phyloP scores from a whole-genome alignment of 805 yeast species.

The Hanseniaspora lindneri region DNA sequence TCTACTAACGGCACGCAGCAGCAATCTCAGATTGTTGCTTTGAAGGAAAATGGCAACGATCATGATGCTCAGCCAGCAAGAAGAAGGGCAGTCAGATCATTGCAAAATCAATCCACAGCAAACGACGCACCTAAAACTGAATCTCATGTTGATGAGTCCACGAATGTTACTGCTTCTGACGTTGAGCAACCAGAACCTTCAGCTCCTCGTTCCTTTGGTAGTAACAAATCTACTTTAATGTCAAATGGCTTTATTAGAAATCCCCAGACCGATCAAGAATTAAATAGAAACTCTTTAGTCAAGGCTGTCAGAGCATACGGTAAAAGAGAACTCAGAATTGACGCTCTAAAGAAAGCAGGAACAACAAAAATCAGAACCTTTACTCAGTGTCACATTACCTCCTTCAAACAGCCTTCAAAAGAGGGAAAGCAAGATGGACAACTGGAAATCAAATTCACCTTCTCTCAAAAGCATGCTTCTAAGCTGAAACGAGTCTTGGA shows the following conservation, averaged over 20 bases:
- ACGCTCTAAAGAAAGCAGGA: slow-evolving; percentile 18
- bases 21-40: neutral
- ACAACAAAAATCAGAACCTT: slow-evolving; percentile 13
- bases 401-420: slow-evolving; percentile 16
- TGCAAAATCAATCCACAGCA: no score
- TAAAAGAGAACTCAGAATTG: slow-evolving; percentile 22
- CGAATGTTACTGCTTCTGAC: no score
- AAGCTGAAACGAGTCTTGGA: slow-evolving; percentile 5
- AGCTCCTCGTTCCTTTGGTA: neutral
- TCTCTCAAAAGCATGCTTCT: slow-evolving; percentile 15
- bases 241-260: slow-evolving; percentile 15
- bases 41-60: neutral
- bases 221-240: slow-evolving; percentile 6
- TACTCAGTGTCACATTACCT: slow-evolving; percentile 14
- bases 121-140: no score
- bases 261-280: slow-evolving; percentile 22
- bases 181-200: neutral
- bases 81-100: neutral
- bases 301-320: slow-evolving; percentile 21
- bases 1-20: neutral
- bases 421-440: slow-evolving; percentile 16
- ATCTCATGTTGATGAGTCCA: no score
- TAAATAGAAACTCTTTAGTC: slow-evolving; percentile 21
- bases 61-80: neutral
- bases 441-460: slow-evolving; percentile 14